Evolutionary conservation across 2,329 filamentous ascomycete genomes (phyloP), one percentile per base, ranked within the genome.

Genomic region (Bipolaris gigantea): DNA sequence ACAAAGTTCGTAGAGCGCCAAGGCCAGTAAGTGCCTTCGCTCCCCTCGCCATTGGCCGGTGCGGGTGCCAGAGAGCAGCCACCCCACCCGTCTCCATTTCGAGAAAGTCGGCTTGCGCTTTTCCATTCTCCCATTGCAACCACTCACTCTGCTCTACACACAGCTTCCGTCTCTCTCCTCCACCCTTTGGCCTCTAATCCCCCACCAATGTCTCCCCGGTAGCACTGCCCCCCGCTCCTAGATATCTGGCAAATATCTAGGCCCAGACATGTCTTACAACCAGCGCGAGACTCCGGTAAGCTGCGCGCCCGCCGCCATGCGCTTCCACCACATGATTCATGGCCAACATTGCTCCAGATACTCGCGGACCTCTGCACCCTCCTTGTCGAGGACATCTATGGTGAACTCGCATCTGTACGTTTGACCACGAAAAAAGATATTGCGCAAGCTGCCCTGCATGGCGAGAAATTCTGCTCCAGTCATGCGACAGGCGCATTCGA

Each of bases 331-430:
- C n/a, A 73, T 73, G 73, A 66, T 63, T 59, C 57, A 61, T 53
- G 56, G 57, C 59, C 82, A 86, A 72, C 62, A 45, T 32, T 41
- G 3, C 41, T 52, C 83, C 89, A 93, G 90, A 80, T 86, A 77
- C 78, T 89, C 64, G 86, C 89, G 70, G 90, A 97, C 84, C 89
- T 97, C 71, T 96, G 91, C 80, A 85, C 88, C 79, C 86, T 96
- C 73, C 83, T 97, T 60, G 88, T 97, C 60, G 87, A 92, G 72
- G 92, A 97, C 73, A 83, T 90, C 55, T 93, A 94, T 75, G 94
- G 94, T 71, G 90, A 96, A 78, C 85, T 97, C 55, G 91, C 92
- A 59, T 90, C 91, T 73, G 93, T 97, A 89, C 35, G 61, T 62
- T 27, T 18, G 35, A 23, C 18, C 35, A 15, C 30, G 8, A 16